Base-by-base conservation (phyloP, 768 basidiomycete genomes). In the Panus rudis region DNA sequence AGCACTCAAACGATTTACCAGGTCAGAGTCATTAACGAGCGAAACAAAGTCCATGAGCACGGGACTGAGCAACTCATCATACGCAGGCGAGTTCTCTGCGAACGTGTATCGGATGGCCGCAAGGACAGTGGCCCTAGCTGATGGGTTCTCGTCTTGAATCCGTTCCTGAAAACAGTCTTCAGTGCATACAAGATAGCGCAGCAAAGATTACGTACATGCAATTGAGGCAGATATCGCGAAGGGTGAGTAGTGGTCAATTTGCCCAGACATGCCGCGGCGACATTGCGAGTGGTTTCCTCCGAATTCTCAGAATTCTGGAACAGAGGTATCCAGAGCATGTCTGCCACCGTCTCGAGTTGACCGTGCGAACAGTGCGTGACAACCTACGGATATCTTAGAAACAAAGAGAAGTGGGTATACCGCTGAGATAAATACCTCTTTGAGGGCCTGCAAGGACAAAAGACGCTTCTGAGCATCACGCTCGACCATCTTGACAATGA, bases 181-280 rank as follows among this genome's bases (percentile, higher is more conserved):
- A 54, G 40, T 19, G 23, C 8, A 21, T n/a, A 7, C 23, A 2
- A n/a, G n/a, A n/a, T 19, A 41, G 20, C n/a, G 13, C 14, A 4
- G 17, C 19, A 26, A 13, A 28, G 8, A 28, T 37, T 6, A 26
- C 78, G 49, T 58, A 87, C 88, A 56, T 97, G 92, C 8, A 99
- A 78, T 55, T 96, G 90, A 2, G 92, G 90, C 14, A 98, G 71
- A 61, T 94, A 99, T 52, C 81, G 81, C 0, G 83, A 79, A 4
- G 96, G 92, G 45, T 92, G 86, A 1, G 90, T 87, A 0, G 88
- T 89, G 0, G 92, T 93, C 23, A 99, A 71, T 63, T 97, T 96
- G 25, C 96, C 96, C 14, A 99, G 75, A 59, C 93, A 97, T 3
- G 94, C 93, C 35, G 96, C 92, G 20, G 93, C 91, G 27, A 97